Evolutionary conservation across 2,329 filamentous ascomycete species (phyloP).

Genomic region (Penicillium aurantiogriseum): DNA sequence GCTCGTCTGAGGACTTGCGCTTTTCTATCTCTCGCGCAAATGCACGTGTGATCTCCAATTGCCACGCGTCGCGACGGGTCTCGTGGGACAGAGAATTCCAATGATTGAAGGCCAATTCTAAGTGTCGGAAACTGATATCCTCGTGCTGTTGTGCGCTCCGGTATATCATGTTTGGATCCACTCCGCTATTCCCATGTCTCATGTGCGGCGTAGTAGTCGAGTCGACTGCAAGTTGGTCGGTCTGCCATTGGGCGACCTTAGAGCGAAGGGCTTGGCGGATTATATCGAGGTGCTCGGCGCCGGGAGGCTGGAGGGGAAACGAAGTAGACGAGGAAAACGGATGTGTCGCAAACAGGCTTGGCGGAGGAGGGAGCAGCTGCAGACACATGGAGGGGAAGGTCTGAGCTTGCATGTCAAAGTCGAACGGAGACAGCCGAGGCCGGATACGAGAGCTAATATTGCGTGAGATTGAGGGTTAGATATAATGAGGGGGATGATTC

Average conservation of each 20-base stretch:
- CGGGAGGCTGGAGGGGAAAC: constrained; percentile 77
- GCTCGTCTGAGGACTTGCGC: constrained; percentile 44
- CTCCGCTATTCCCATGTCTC: constrained; percentile 30
- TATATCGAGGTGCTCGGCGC: constrained; percentile 69
- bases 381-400: constrained; percentile 84
- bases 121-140: constrained; percentile 68
- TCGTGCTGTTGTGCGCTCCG: constrained; percentile 60
- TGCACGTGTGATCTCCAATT: constrained; percentile 48
- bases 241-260: constrained; percentile 66
- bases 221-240: constrained; percentile 40
- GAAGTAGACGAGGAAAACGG: constrained; percentile 75
- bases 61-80: constrained; percentile 51
- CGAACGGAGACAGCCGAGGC: constrained; percentile 54
- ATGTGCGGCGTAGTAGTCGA: constrained; percentile 36
- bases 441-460: constrained; percentile 44
- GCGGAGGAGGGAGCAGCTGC: constrained; percentile 74
- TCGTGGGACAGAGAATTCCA: constrained; percentile 66
- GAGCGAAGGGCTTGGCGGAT: constrained; percentile 66
- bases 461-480: constrained; percentile 10
- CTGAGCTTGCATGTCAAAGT: constrained; percentile 81
- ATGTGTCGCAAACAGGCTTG: constrained; percentile 76
- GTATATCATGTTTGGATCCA: constrained; percentile 42
- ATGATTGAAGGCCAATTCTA: constrained; percentile 72
- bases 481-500: not conserved
- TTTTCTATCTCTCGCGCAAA: constrained; percentile 47